Conservation (phyloP, 2,329 filamentous ascomycete species). For the Phaeosphaeriaceae sp. region DNA sequence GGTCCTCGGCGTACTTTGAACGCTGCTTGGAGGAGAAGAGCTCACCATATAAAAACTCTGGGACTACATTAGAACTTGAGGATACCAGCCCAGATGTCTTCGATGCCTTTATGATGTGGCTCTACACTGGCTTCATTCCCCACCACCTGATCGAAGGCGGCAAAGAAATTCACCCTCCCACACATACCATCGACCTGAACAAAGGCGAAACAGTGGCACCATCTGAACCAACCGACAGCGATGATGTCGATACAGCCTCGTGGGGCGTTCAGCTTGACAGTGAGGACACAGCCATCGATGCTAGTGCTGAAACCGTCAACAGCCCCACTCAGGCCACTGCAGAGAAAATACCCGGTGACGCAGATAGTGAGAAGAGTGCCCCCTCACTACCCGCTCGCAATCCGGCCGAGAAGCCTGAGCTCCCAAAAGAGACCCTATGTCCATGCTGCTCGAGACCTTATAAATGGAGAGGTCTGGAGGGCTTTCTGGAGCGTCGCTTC, state of each 20-base stretch:
- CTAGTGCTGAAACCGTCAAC: slow-evolving; percentile 14
- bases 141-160: slow-evolving; percentile 46
- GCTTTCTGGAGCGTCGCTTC: slow-evolving; percentile 45
- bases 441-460: slow-evolving; percentile 45
- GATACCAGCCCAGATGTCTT: slow-evolving; percentile 47
- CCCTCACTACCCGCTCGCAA: slow-evolving; percentile 34
- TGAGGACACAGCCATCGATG: slow-evolving; percentile 31
- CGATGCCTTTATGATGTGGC: slow-evolving; percentile 47
- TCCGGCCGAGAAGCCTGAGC: slow-evolving; percentile 40
- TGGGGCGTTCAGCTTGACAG: slow-evolving; percentile 45
- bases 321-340: slow-evolving; percentile 24
- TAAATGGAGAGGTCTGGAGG: slow-evolving; percentile 47
- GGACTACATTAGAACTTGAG: slow-evolving; percentile 36
- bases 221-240: slow-evolving; percentile 26
- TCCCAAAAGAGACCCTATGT: slow-evolving; percentile 44
- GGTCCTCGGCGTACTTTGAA: slow-evolving; percentile 44
- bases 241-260: slow-evolving; percentile 43
- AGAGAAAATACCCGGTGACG: slow-evolving; percentile 40
- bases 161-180: slow-evolving; percentile 38
- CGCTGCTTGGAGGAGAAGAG: slow-evolving; percentile 37
- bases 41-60: slow-evolving; percentile 42
- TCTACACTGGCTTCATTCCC: slow-evolving; percentile 46
- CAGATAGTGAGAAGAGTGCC: slow-evolving; percentile 31
- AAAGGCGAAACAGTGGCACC: slow-evolving; percentile 18
- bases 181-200: slow-evolving; percentile 34